Evolutionary conservation across 2,329 filamentous ascomycete species (phyloP).

Genomic region (Leptographium procerum): DNA sequence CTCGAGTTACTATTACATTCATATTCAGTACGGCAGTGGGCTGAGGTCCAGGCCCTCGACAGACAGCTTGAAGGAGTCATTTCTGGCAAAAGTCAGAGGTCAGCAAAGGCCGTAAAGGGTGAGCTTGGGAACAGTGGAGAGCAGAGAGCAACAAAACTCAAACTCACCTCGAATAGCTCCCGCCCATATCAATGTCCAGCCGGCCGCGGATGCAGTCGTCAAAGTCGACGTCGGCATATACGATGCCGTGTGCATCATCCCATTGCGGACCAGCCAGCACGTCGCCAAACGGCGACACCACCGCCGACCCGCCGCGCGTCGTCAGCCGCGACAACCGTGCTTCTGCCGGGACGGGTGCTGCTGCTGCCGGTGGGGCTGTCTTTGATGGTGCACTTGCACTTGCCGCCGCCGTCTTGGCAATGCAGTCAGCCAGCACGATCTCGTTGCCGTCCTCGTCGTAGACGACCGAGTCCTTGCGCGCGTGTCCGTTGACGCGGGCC

Average conservation of each 20-base stretch:
- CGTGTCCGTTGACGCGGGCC: neutral
- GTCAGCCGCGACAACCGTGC: neutral
- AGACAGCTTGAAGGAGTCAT: constrained; percentile 50
- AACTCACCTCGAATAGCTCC: constrained; percentile 68
- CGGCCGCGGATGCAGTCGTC: constrained; percentile 76
- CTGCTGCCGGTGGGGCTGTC: too few relatives aligned
- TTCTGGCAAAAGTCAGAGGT: constrained; percentile 23
- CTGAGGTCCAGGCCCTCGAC: constrained; percentile 47
- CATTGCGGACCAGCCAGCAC: constrained; percentile 71
- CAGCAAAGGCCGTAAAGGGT: neutral
- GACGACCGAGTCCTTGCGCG: constrained; percentile 21
- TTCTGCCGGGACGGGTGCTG: neutral
- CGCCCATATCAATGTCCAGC: constrained; percentile 72
- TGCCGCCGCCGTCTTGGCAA: neutral
- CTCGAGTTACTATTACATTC: too few relatives aligned
- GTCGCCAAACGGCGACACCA: constrained; percentile 70
- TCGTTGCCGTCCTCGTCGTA: constrained; percentile 40
- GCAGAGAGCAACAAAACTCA: neutral
- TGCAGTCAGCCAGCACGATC: constrained; percentile 24
- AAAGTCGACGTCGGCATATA: constrained; percentile 68
- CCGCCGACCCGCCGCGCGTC: constrained; percentile 65
- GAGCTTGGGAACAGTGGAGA: too few relatives aligned
- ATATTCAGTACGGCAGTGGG: constrained; percentile 38
- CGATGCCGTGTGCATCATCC: constrained; percentile 60
- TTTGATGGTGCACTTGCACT: too few relatives aligned